Evolutionary conservation across 495 filamentous ascomycete species (phyloP).

Genomic region (Penicillium parvum): DNA sequence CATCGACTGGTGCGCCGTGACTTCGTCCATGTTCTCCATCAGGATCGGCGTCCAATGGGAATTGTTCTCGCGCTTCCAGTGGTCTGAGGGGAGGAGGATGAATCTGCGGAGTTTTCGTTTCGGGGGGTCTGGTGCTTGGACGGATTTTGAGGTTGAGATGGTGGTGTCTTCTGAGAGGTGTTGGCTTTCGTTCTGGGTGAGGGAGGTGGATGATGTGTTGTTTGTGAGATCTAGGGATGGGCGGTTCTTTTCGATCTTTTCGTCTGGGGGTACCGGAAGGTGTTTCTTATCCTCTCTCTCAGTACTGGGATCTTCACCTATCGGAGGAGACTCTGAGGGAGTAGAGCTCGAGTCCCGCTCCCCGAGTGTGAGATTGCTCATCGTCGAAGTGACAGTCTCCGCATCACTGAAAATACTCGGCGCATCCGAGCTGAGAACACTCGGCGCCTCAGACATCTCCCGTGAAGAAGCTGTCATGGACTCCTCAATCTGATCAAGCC

Average conservation of each 20-base stretch:
- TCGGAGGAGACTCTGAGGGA: too few relatives aligned
- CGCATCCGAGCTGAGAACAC: background rate
- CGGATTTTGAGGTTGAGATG: slow-evolving; percentile 7
- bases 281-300: background rate
- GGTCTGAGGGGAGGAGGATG: slow-evolving; percentile 64
- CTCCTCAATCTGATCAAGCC: background rate
- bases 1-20: slow-evolving; percentile 77
- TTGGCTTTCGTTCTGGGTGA: slow-evolving; percentile 3
- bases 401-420: background rate
- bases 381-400: background rate
- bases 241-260: background rate
- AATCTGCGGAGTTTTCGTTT: slow-evolving; percentile 64
- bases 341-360: background rate
- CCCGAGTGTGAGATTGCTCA: background rate
- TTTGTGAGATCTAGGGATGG: background rate
- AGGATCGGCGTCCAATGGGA: slow-evolving; percentile 68
- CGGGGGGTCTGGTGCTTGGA: slow-evolving; percentile 1
- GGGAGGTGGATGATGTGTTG: slow-evolving; percentile 4
- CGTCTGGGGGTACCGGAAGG: slow-evolving; percentile 4
- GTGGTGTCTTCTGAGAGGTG: slow-evolving; percentile 11
- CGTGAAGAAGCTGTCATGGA: background rate
- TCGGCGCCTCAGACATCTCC: background rate
- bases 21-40: slow-evolving; percentile 81
- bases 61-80: slow-evolving; percentile 45
- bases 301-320: background rate